phyloP scores from a whole-genome alignment of 139 green algal genomes.

The Diplosphaera chodatii region DNA sequence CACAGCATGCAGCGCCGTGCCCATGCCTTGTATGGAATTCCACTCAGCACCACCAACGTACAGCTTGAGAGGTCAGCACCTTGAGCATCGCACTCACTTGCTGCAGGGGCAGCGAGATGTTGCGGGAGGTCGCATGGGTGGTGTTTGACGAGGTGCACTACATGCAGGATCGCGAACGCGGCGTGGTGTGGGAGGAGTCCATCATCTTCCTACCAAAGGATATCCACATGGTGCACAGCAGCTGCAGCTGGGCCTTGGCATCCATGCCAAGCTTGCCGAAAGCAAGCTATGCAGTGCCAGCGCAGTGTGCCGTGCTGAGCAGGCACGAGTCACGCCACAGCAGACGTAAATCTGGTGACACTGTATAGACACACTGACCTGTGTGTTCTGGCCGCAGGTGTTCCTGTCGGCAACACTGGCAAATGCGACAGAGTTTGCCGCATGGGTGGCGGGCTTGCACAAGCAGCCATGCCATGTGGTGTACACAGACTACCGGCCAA shows the following conservation, averaged over 20 bases:
- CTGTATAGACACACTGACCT: too few species aligned
- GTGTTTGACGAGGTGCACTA: conserved; percentile 96
- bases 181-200: conserved; percentile 98
- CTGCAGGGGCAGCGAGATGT: conserved; percentile 78
- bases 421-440: conserved; percentile 91
- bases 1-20: too few species aligned
- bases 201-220: conserved; percentile 89
- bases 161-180: conserved; percentile 88
- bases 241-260: too few species aligned
- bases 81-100: too few species aligned
- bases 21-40: too few species aligned
- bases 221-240: conserved; percentile 12
- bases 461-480: conserved; percentile 90
- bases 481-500: conserved; percentile 92
- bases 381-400: conserved; percentile 36
- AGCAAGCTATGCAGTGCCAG: too few species aligned
- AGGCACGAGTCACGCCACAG: too few species aligned
- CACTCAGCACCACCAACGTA: too few species aligned
- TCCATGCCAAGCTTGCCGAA: too few species aligned
- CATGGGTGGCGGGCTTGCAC: conserved; percentile 85
- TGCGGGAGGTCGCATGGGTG: conserved; percentile 87
- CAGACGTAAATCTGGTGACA: too few species aligned
- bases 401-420: conserved; percentile 96
- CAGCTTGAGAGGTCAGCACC: too few species aligned
- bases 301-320: too few species aligned